Conservation (phyloP, 345 rosid genomes). For the Chamaenerion angustifolium region DNA sequence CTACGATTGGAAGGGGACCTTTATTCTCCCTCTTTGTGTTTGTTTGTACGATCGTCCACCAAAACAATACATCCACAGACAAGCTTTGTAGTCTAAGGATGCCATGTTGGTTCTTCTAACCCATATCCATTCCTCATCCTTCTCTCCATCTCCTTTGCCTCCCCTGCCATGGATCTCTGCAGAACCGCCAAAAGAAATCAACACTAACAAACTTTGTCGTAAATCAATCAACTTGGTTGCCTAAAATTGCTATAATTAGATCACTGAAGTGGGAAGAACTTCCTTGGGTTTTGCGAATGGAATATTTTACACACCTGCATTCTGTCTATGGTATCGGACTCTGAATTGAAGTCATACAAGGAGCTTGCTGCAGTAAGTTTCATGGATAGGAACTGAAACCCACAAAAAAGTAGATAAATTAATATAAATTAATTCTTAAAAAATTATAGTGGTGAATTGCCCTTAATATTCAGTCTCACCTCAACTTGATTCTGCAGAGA, state of each 20-base stretch:
- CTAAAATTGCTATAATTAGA: no score
- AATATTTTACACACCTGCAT: slow-evolving; percentile 23
- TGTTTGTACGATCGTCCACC: no score
- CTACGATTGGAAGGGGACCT: no score
- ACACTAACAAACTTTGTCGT: no score
- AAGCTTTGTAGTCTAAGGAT: no score
- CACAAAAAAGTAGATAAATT: slow-evolving; percentile 1
- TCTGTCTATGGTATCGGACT: slow-evolving; percentile 45
- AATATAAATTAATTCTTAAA: not conserved
- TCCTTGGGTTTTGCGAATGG: not conserved
- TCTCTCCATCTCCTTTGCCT: slow-evolving; percentile 47
- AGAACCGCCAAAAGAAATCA: not conserved
- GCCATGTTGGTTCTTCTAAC: slow-evolving; percentile 14
- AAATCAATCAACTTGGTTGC: no score
- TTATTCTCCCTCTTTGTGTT: no score
- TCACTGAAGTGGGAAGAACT: no score
- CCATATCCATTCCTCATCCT: slow-evolving; percentile 25
- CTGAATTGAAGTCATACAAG: slow-evolving; percentile 58
- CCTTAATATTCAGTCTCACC: slow-evolving; percentile 19
- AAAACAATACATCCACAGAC: no score
- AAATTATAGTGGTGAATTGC: not conserved
- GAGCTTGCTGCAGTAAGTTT: slow-evolving; percentile 72
- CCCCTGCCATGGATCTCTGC: slow-evolving; percentile 52
- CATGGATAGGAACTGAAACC: slow-evolving; percentile 72
- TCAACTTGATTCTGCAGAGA: slow-evolving; percentile 77